phyloP scores from a whole-genome alignment of 306 rosid genomes.

The Cercis canadensis region DNA sequence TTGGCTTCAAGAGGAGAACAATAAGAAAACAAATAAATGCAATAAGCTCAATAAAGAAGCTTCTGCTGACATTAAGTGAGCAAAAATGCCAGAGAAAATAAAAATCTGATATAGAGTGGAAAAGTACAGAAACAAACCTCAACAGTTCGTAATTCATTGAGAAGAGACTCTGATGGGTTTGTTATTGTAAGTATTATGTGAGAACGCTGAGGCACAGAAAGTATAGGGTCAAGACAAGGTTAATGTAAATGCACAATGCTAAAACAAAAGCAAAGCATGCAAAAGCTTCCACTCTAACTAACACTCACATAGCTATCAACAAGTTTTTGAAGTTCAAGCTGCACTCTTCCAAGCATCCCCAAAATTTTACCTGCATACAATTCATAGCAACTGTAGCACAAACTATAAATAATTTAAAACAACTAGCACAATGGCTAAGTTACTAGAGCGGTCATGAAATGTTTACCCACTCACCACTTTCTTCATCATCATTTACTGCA shows the following conservation, averaged over 20 bases:
- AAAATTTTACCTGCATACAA: constrained; percentile 70
- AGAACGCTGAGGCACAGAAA: constrained; percentile 67
- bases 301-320: constrained; percentile 83
- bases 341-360: constrained; percentile 74
- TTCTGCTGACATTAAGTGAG: too few species aligned
- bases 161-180: constrained; percentile 91
- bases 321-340: constrained; percentile 83
- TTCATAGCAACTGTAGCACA: constrained; percentile 36
- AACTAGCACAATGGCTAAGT: constrained; percentile 30
- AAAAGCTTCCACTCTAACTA: constrained; percentile 36
- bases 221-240: constrained; percentile 38
- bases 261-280: constrained; percentile 24
- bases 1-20: neutral
- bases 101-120: neutral
- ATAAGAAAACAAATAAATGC: constrained; percentile 6
- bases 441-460: constrained; percentile 32
- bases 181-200: constrained; percentile 76
- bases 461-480: constrained; percentile 63
- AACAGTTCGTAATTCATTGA: constrained; percentile 83
- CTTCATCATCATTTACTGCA: constrained; percentile 57
- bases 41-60: constrained; percentile 11
- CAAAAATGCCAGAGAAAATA: neutral
- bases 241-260: constrained; percentile 18
- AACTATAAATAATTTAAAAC: constrained; percentile 42
- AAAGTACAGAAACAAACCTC: constrained; percentile 64